These are phyloP conservation scores for Diversispora epigaea DNA, from an alignment of 192 early-diverging fungal genomes.

Conservation along the genomic window DNA sequence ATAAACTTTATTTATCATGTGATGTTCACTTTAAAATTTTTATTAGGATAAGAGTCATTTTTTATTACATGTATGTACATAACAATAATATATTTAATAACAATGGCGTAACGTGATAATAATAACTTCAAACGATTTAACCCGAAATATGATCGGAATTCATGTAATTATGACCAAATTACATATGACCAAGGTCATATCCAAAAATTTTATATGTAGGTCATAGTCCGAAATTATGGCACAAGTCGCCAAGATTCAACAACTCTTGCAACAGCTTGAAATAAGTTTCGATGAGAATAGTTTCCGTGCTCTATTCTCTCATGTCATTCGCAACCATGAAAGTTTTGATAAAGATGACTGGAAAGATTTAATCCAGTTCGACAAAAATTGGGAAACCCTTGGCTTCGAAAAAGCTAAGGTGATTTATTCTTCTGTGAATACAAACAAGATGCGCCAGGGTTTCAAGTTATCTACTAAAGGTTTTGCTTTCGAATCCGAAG, in stretches of 20 bases:
- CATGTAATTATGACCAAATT: no score
- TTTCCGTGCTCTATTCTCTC: slow-evolving; percentile 4
- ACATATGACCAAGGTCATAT: no score
- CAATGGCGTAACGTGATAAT: no score
- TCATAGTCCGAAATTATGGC: not conserved
- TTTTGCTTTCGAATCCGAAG: not conserved
- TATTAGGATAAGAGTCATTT: no score
- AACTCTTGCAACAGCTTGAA: not conserved
- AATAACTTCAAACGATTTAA: no score
- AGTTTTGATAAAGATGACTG: slow-evolving; percentile 1
- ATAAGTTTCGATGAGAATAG: not conserved
- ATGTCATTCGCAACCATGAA: slow-evolving; percentile 1
- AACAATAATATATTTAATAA: no score
- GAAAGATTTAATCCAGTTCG: slow-evolving; percentile 7
- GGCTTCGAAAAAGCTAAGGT: not conserved
- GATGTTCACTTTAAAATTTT: no score
- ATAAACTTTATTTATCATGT: no score
- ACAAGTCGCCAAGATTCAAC: not conserved
- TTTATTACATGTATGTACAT: no score
- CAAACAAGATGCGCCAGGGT: slow-evolving; percentile 2
- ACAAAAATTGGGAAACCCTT: slow-evolving; percentile 3
- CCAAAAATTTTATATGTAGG: no score
- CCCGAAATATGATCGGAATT: no score
- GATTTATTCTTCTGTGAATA: slow-evolving; percentile 15
- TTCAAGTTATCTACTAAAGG: not conserved